Percentiles rank a stretch among this genome's conserved stretches.
These are phyloP conservation scores for Pisolithus orientalis DNA, from an alignment of 768 basidiomycete genomes.

Conservation along the genomic window DNA sequence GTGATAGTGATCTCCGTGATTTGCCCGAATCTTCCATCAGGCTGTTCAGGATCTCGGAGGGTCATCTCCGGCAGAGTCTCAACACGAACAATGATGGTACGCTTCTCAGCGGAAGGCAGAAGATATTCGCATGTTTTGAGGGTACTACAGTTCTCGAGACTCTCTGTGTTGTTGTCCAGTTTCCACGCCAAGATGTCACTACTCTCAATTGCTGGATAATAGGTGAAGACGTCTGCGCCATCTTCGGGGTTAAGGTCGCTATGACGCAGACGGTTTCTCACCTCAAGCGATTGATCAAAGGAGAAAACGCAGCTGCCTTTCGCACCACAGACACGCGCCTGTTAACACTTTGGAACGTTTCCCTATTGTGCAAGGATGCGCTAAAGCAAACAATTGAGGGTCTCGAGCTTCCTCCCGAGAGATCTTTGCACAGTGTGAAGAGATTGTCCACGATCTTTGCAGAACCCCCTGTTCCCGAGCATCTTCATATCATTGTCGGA, in stretches of 20 bases:
- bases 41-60: too few species aligned
- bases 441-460: neutral
- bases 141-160: too few species aligned
- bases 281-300: neutral
- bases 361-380: neutral
- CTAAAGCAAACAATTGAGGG: neutral
- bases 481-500: neutral
- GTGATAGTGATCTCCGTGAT: too few species aligned
- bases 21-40: too few species aligned
- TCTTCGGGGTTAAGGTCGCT: neutral
- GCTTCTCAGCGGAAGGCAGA: too few species aligned
- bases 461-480: neutral
- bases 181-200: too few species aligned
- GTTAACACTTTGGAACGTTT: slow-evolving; percentile 1
- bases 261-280: neutral
- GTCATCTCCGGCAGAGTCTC: too few species aligned
- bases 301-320: neutral
- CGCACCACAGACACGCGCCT: neutral
- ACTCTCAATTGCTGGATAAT: neutral
- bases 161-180: too few species aligned
- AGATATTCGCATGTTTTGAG: too few species aligned
- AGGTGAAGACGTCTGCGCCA: neutral
- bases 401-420: neutral
- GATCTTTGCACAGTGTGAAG: neutral
- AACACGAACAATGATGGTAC: too few species aligned